Evolutionary conservation across 257 asterid genomes (phyloP).

Genomic region (Ilex aquifolium): DNA sequence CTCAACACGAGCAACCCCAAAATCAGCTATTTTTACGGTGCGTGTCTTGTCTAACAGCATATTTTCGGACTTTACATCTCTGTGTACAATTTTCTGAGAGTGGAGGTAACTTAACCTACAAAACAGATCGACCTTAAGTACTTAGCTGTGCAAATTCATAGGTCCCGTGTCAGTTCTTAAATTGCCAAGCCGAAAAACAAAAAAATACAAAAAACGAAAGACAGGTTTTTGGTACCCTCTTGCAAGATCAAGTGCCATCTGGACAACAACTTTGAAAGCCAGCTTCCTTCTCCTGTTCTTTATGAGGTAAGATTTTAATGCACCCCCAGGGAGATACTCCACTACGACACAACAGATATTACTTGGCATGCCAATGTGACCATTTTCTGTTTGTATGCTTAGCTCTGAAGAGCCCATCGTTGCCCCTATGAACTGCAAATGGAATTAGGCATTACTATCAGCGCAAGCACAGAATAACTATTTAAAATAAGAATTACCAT

Average conservation of each 20-base stretch:
- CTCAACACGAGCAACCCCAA: constrained; percentile 94
- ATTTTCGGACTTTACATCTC: constrained; percentile 88
- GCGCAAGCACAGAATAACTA: no score
- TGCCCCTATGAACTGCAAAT: constrained; percentile 74
- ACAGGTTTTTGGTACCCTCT: constrained; percentile 47
- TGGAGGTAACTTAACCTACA: constrained; percentile 76
- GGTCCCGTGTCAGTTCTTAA: background rate
- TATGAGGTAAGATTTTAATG: constrained; percentile 67
- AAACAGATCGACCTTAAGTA: background rate
- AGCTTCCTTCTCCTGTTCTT: constrained; percentile 64
- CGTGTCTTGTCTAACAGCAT: constrained; percentile 75
- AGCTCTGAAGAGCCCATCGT: constrained; percentile 58
- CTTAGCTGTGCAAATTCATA: background rate
- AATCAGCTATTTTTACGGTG: constrained; percentile 75
- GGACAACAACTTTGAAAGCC: constrained; percentile 74
- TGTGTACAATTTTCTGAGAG: constrained; percentile 69
- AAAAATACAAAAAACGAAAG: background rate
- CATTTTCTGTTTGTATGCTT: constrained; percentile 52
- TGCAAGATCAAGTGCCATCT: constrained; percentile 72
- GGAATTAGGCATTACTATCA: background rate
- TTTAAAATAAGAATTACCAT: no score
- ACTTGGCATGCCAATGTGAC: constrained; percentile 52
- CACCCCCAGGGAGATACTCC: constrained; percentile 78
- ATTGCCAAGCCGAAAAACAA: background rate
- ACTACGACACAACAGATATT: constrained; percentile 69